Evolutionary conservation across 169 alveolate species (phyloP), one percentile per base, ranked within the genome.

Genomic region (Eimeria acervulina): DNA sequence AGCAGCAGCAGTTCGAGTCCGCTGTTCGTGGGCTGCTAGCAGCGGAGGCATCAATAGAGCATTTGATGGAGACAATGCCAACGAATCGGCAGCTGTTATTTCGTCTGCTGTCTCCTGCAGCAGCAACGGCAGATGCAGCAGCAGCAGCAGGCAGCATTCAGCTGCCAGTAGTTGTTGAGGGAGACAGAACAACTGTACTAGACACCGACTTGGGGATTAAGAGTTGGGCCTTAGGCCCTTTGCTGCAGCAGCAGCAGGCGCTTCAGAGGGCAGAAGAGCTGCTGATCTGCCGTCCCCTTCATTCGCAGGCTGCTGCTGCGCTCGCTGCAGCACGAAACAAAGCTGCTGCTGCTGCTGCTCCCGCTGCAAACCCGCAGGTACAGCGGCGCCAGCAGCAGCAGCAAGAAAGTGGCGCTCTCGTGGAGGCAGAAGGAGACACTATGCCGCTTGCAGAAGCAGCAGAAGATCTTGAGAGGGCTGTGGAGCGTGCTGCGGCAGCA

Each of bases 391-490:
- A 42, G 55, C 89, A 44, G 89, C 89, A 80, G 89, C 89, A 42
- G 89, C 89, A 80, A 44, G 89, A 80, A 47, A 2, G 89, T 8
- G 74, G 91, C 72, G 91, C 91, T n/a, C 3, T 83, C 1, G 91
- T 83, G 15, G 91, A 83, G 52, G 8, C 74, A 31, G 76, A 83
- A 52, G 91, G 91, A 44, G 91, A 83, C 91, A 52, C 91, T 31
- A 83, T 83, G 91, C 91, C 91, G 33, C 91, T 83, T 13, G 91
- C 91, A 52, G 91, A 83, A 28, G 91, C 47, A 51, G 91, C 91
- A 52, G 91, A 83, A 63, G 91, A 83, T 31, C 91, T 83, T 8
- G 74, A 83, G 51, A 44, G 28, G 28, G 91, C 91, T 23, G 91
- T 36, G 17, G 36, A 52, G 5, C 23, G 26, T 31, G 91, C 91